A percentile compares a stretch with the other conserved stretches of the same genome.
phyloP scores from a whole-genome alignment of 345 rosid genomes.

The Lenwebbia sp. region DNA sequence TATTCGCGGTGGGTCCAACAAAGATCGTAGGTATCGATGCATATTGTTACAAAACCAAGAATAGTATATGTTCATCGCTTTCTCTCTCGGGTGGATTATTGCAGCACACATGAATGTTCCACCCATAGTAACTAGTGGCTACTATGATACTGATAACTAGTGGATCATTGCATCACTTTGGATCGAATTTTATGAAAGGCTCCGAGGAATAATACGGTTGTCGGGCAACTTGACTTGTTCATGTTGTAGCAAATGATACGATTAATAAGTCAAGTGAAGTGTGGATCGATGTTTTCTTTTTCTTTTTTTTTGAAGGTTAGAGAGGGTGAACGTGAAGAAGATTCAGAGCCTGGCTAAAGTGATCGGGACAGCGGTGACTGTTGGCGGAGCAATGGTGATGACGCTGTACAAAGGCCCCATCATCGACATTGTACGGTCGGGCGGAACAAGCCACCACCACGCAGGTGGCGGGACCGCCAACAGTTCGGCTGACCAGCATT shows the following conservation, averaged over 20 bases:
- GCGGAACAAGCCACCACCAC: constrained; percentile 23
- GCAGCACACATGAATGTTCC: not conserved
- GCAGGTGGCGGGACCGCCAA: not conserved
- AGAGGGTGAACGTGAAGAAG: constrained; percentile 49
- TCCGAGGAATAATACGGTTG: not conserved
- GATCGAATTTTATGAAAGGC: not conserved
- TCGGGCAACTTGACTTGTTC: not conserved
- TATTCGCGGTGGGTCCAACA: not conserved
- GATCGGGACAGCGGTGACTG: constrained; percentile 62
- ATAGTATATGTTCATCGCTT: not conserved
- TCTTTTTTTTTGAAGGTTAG: constrained; percentile 29
- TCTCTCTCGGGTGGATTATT: not conserved
- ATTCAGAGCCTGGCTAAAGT: constrained; percentile 62
- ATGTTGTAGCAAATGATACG: not conserved
- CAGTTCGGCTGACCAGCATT: constrained; percentile 33
- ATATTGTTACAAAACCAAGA: not conserved
- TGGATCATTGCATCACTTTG: not conserved
- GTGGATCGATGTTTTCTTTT: not conserved
- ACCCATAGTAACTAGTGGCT: not conserved
- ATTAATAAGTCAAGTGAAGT: not conserved
- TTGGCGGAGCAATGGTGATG: constrained; percentile 90
- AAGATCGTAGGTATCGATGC: not conserved
- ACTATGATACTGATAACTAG: not conserved
- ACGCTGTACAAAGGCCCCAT: constrained; percentile 86
- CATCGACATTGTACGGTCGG: constrained; percentile 27